Evolutionary conservation across 2,329 filamentous ascomycete species (phyloP), one percentile per base, ranked within the genome.

Genomic region (Blastomyces percursus): DNA sequence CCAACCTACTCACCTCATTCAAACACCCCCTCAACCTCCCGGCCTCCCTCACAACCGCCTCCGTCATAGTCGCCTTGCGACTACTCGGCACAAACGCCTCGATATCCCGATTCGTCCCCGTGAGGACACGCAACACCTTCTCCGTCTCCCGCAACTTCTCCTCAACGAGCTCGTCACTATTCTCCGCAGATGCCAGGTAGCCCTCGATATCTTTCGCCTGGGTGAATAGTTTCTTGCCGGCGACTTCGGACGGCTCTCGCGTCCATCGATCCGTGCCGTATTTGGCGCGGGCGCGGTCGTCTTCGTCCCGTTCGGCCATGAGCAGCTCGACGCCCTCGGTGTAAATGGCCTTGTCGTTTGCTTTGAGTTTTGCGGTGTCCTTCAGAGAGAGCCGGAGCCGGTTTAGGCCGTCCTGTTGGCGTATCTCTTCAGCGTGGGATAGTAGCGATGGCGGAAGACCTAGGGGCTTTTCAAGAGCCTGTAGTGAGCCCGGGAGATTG

Each of bases 381-480:
- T 89, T 86, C 65, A 97, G 90, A 5, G 90, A 91, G 61, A 86
- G 84, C 60, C 89, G 84, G 0, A 97, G 77, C 35, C 89, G 82
- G 62, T 88, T 86, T 40, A 96, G 79, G 0, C 91, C 93, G 70
- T 96, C 91, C 62, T 92, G 89, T 72, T 97, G 93, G 24, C 92
- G 84, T 58, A 99, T 88, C 71, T 97, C 94, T 72, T 97, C 93
- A 0, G 93, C 93, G 69, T 96, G 94, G 27, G 94, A 90, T 2
- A 91, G 84, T 1, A 99, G 77, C 19, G 86, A 89, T 0, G 91
- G 90, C 0, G 94, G 94, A 3, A 99, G 76, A 0, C 94, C 94
- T 0, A 99, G 81, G 0, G 94, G 94, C 72, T 96, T 97, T 72
- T 99, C 94, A 0, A 97, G 81, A 0, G 94, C 94, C 73, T 99